Conservation (phyloP, 257 asterid genomes). For the Plantago ovata region DNA sequence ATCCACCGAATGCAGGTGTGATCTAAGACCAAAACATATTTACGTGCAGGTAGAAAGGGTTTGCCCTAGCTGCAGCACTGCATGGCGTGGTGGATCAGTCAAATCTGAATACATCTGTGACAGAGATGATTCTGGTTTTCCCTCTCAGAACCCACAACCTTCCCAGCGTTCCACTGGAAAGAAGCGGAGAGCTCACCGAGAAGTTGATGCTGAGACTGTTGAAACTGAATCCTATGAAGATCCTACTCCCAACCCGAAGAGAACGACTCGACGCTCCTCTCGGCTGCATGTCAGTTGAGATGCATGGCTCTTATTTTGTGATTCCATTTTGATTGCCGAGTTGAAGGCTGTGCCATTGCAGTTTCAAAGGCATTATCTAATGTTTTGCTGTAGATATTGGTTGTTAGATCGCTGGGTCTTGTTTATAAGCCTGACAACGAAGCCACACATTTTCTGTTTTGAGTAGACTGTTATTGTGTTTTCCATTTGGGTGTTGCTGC, state of each 20-base stretch:
- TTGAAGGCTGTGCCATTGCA: too few relatives aligned
- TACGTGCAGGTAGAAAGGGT: constrained; percentile 48
- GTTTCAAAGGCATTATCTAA: too few relatives aligned
- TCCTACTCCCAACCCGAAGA: constrained; percentile 17
- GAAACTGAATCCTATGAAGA: constrained; percentile 24
- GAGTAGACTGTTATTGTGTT: too few relatives aligned
- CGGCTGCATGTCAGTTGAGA: constrained; percentile 33
- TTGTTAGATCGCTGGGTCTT: too few relatives aligned
- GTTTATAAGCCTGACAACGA: too few relatives aligned
- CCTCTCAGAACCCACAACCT: constrained; percentile 30
- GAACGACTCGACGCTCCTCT: constrained; percentile 52
- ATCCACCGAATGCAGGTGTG: not conserved
- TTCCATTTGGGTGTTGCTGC: too few relatives aligned
- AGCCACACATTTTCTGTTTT: too few relatives aligned
- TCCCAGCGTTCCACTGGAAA: constrained; percentile 27
- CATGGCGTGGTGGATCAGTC: constrained; percentile 42
- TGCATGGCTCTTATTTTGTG: constrained; percentile 7
- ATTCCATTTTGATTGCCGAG: not conserved
- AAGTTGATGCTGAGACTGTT: constrained; percentile 16
- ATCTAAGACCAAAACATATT: constrained; percentile 3
- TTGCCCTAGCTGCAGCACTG: constrained; percentile 66
- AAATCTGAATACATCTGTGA: constrained; percentile 44
- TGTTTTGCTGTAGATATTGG: too few relatives aligned
- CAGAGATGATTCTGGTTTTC: constrained; percentile 21
- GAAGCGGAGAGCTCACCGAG: constrained; percentile 28